Base-by-base conservation (phyloP, 2,329 filamentous ascomycete species). In the Plectosphaerella sp. region DNA sequence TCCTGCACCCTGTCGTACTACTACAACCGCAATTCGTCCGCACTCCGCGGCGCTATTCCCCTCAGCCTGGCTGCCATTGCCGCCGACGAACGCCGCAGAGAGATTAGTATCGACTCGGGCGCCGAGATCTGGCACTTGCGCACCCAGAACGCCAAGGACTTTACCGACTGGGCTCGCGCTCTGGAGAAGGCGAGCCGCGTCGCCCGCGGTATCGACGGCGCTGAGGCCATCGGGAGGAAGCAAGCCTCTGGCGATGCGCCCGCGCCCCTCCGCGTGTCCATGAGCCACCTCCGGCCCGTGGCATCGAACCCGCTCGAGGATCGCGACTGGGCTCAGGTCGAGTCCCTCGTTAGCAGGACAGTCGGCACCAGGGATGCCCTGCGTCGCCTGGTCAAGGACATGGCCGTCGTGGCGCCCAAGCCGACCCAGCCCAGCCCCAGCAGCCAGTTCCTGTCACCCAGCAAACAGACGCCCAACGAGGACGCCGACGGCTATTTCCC, bases 1-100 rank as follows among this genome's bases (percentile, higher is more conserved):
- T 92, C 93, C 1, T 96, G 89, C 56, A 97, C 94, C 0, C 75
- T 99, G 33, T 97, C 94, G 1, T 99, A 99, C 73, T 99, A 97
- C 67, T 89, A 95, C 65, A 94, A 93, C 67, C 87, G 91, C 45
- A 93, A 95, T 64, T 96, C 93, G 5, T 95, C 93, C 6, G 91
- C 93, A 1, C 76, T 99, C 43, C 84, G 94, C 54, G 94, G 94
- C 16, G 91, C 94, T 8, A 94, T 99, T 49, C 94, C 94, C 0
- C 78, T 99, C 9, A 94, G 91, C 24, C 74, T 99, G 49, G 94
- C 94, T 15, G 94, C 91, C 5, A 88, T 99, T 54, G 89, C 92
- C 4, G 91, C 91, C 8, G 92, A 96, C 64, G 90, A 94, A 67
- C 84, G 89, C 62, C 84, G 89, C 37, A 83, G 91, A 57, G 93